Conservation (phyloP, 805 yeast species). For the Blastobotrys muscicola region DNA sequence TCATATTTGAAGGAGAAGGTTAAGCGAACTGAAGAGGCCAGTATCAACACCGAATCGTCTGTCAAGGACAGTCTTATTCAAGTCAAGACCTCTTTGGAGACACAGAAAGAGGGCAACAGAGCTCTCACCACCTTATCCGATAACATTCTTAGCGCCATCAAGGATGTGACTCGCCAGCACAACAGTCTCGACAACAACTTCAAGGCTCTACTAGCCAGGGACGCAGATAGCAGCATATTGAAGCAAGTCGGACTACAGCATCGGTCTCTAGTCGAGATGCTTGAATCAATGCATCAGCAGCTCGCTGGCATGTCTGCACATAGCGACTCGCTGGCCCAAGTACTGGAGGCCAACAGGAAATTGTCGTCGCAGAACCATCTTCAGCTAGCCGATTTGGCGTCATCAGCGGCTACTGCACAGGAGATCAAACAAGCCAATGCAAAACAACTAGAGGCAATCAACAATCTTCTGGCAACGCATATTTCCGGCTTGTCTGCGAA, state of each 20-base stretch:
- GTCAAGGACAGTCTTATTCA: constrained; percentile 11
- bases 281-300: background rate
- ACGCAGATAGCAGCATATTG: background rate
- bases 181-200: constrained; percentile 8
- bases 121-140: constrained; percentile 11
- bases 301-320: background rate
- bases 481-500: too few species aligned
- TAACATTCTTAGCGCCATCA: constrained; percentile 11
- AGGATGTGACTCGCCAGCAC: constrained; percentile 7
- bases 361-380: too few species aligned
- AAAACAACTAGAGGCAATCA: too few species aligned
- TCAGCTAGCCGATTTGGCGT: too few species aligned
- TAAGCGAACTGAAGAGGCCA: constrained; percentile 16
- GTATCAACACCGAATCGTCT: constrained; percentile 9
- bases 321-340: too few species aligned
- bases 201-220: background rate
- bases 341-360: too few species aligned
- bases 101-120: constrained; percentile 11
- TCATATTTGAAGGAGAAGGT: constrained; percentile 16
- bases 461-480: too few species aligned
- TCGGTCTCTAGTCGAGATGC: background rate
- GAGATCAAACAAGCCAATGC: too few species aligned
- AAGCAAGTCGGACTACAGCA: background rate
- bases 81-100: constrained; percentile 6
- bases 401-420: too few species aligned